Conservation (phyloP, 805 yeast genomes). For the Cyberlindnera japonica region DNA sequence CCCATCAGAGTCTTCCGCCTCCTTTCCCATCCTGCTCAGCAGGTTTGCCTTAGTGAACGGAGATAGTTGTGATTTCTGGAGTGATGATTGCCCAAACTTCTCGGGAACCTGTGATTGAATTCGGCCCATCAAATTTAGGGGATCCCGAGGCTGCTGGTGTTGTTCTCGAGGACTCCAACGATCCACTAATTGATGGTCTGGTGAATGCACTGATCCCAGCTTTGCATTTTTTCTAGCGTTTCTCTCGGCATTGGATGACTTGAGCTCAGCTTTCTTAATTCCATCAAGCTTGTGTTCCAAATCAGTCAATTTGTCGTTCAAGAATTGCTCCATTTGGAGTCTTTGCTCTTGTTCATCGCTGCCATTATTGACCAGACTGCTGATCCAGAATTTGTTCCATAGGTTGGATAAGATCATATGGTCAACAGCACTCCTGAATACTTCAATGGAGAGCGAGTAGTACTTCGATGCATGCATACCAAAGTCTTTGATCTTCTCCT, state of each 20-base stretch:
- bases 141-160: background rate
- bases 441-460: conserved; percentile 59
- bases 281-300: conserved; percentile 17
- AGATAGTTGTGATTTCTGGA: conserved; percentile 18
- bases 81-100: conserved; percentile 2
- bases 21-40: conserved; percentile 15
- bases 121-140: background rate
- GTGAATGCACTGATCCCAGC: background rate
- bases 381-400: conserved; percentile 46
- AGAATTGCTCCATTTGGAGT: conserved; percentile 8
- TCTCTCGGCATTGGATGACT: background rate
- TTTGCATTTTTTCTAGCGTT: background rate
- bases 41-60: conserved; percentile 24
- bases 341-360: conserved; percentile 12
- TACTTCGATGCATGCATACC: conserved; percentile 71
- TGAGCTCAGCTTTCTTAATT: conserved; percentile 12
- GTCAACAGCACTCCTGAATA: conserved; percentile 54
- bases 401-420: conserved; percentile 39
- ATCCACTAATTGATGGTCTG: background rate
- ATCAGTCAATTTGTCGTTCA: conserved; percentile 10
- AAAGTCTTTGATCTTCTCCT: conserved; percentile 54
- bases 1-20: conserved; percentile 22
- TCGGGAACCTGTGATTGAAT: background rate
- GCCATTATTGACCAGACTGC: conserved; percentile 29
- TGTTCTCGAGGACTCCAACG: background rate